Base-by-base conservation (phyloP, 345 rosid species). In the Aquilaria yunnanensis region DNA sequence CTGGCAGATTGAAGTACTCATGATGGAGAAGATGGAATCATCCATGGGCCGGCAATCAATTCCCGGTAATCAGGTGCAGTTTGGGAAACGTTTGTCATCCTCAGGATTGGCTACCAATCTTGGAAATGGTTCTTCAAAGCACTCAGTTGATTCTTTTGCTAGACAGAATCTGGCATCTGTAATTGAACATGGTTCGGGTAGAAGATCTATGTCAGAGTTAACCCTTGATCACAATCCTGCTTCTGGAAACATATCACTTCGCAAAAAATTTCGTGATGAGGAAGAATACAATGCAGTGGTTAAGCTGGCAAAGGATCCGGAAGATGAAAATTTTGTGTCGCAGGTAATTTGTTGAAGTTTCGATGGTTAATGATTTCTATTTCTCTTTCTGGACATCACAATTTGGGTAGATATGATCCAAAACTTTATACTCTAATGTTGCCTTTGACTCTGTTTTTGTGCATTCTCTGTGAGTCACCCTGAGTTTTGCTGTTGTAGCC, bases 181-280 rank as follows among this genome's bases (percentile, higher is more conserved):
- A 51, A 83, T 85, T 78, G 98, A 90, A 65, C 87, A 90, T 65
- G 96, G 90, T 47, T 90, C 99, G 52, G 88, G 96, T 60, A 77
- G 99, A 73, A 90, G 85, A 75, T 94, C 99, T 47, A 65, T 88
- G 80, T 94, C 97, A 14, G 96, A 94, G 53, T 77, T 83, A 65
- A 64, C 81, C 46, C 71, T 83, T 10, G 96, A 86, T 75, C 72
- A 78, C 51, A 79, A 73, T 67, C 74, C 87, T 6, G 70, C 72
- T 71, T 72, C 92, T 47, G 90, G 96, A 61, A 88, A 85, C 61
- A 85, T 80, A 74, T 90, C 99, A 37, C 82, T 88, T 56, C 80
- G 83, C 56, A 90, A 82, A 77, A 92, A 88, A 79, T 94, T 92
- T 66, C 83, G 71, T 58, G 72, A 77, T 0, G 89, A 83, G 61